phyloP scores from a whole-genome alignment of 2,329 filamentous ascomycete species.

The Xenoacremonium recifei region DNA sequence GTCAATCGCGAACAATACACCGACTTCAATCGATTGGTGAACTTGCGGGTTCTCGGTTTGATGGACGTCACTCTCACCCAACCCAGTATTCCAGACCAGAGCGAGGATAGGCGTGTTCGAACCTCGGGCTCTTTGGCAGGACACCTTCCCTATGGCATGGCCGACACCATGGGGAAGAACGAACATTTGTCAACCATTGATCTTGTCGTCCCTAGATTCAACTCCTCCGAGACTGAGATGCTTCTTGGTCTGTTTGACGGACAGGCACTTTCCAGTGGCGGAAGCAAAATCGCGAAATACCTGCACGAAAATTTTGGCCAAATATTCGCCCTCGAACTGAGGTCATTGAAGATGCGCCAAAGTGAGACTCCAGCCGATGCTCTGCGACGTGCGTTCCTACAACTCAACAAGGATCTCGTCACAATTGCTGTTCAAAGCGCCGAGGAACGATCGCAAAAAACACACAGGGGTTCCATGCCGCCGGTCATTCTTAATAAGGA shows the following conservation, averaged over 20 bases:
- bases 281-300: slow-evolving; percentile 94
- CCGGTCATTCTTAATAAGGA: slow-evolving; percentile 82
- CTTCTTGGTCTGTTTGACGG: slow-evolving; percentile 96
- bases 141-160: slow-evolving; percentile 93
- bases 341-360: slow-evolving; percentile 62
- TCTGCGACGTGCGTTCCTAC: slow-evolving; percentile 79
- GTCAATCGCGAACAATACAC: slow-evolving; percentile 68
- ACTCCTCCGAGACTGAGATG: slow-evolving; percentile 85
- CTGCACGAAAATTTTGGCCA: slow-evolving; percentile 93
- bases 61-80: slow-evolving; percentile 98
- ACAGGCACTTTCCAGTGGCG: slow-evolving; percentile 81
- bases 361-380: slow-evolving; percentile 80
- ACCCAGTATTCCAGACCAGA: slow-evolving; percentile 90
- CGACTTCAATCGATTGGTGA: slow-evolving; percentile 82
- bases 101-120: slow-evolving; percentile 88
- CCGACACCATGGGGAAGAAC: slow-evolving; percentile 86
- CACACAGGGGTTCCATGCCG: slow-evolving; percentile 69
- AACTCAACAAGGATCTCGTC: slow-evolving; percentile 91
- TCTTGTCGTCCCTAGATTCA: slow-evolving; percentile 89
- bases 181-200: slow-evolving; percentile 96
- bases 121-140: slow-evolving; percentile 96
- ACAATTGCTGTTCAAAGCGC: slow-evolving; percentile 77
- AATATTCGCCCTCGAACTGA: slow-evolving; percentile 80
- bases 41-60: slow-evolving; percentile 83
- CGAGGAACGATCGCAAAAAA: slow-evolving; percentile 66